Evolutionary conservation across 2,329 filamentous ascomycete genomes (phyloP), one percentile per base, ranked within the genome.

Genomic region (Aspergillus caelatus): DNA sequence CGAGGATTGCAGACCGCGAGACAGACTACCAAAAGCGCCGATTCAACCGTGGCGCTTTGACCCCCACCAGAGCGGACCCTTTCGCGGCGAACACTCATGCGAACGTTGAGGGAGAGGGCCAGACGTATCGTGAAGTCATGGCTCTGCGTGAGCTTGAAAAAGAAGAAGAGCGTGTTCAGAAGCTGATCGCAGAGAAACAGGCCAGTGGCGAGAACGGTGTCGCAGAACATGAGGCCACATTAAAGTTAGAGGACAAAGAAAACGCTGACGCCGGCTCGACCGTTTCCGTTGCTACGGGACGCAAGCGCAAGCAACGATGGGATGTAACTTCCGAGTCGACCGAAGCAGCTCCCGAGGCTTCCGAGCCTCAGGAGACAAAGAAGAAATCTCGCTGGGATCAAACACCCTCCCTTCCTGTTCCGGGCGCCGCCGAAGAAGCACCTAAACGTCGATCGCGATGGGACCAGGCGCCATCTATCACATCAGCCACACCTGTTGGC

Each of bases 11-110:
- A 65, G 94, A 96, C 75, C 91, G 95, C 73, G 94, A 98, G 83
- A 96, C 93, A 67, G 94, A 98, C 75, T 99, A 99, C 77, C 96
- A 99, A 81, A 97, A 96, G 81, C 92, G 94, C 69, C 89, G 94
- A 64, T 96, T 96, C 78, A 90, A 97, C 76, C 93, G 95, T 65
- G 89, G 88, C 58, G 74, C 78, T 53, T 84, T 98, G 67, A 95
- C 93, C 26, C 93, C 94, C 5, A 93, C 92, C 10, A 89, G 93
- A 73, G 92, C 89, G 65, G 93, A 97, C 75, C 90, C 93, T 34
- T 96, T 96, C 74, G 91, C 91, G 30, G 87, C 89, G 67, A 91
- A 94, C 74, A 83, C 87, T 66, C 86, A 91, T 75, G 87, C 85
- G 55, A 89, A 88, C 63, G 86, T 85, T 28, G 82, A 86, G 32